Base-by-base conservation (phyloP, 306 rosid species). In the Gastrolobium bilobum region DNA sequence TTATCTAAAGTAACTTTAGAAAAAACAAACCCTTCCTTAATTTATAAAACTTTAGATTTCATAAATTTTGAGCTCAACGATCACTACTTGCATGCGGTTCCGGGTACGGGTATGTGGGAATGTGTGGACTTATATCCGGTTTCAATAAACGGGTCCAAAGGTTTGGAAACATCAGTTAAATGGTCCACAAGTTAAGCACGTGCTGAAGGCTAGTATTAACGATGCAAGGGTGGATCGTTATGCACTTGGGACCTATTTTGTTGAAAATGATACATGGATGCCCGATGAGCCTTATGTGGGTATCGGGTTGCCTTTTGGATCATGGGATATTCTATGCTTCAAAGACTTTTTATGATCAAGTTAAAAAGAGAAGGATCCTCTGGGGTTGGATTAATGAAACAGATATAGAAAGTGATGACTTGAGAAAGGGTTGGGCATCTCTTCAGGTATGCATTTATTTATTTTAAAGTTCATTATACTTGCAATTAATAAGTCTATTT, bases 21-120 rank as follows among this genome's bases (percentile, higher is more conserved):
- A n/a, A n/a, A n/a, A n/a, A n/a, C n/a, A n/a, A n/a, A n/a, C n/a
- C n/a, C n/a, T n/a, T n/a, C n/a, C n/a, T n/a, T n/a, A n/a, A n/a
- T n/a, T 13, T 93, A 89, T 75, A 80, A 37, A 29, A 93, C 97
- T 0, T n/a, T 35, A 0, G 58, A 93, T 67, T 93, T 93, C 29
- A 82, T 40, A 0, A 40, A 56, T 1, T 93, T 72, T 57, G 81
- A 89, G 58, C 88, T 79, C 0, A 56, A 42, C 46, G 71, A 85
- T 3, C 57, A 73, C 0, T 51, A 43, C 53, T 84, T 93, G 71
- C 97, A 93, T 46, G 70, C 68, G 9, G 96, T 93, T 10, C 86
- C 96, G 31, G 89, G 84, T 73, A 91, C 96, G 62, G 97, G 96
- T 35, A 93, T 93, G 97, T 93, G 97, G 97, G 97, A 93, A 52